Percentiles rank a stretch among this genome's conserved stretches.
Conservation (phyloP, 345 rosid species). For the Citrus reticulata region DNA sequence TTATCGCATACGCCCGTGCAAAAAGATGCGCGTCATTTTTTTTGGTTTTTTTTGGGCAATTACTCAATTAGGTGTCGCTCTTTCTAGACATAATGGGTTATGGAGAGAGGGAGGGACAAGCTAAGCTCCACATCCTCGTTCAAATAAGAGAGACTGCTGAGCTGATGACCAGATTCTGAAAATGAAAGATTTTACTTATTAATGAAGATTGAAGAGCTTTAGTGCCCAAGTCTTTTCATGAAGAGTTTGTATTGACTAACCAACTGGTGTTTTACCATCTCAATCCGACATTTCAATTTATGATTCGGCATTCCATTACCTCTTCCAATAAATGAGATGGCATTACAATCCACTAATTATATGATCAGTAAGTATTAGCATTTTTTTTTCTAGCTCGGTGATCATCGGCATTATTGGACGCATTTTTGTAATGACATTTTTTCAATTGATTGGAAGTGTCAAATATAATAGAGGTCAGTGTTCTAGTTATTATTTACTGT, state of each 20-base stretch:
- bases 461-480: background rate
- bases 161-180: constrained; percentile 21
- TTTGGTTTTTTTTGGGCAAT: background rate
- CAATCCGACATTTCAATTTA: background rate
- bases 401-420: background rate
- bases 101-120: too few relatives aligned
- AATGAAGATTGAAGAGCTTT: background rate
- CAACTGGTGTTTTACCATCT: constrained; percentile 12
- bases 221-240: constrained; percentile 13
- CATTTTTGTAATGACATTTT: background rate
- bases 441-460: background rate
- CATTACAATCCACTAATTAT: background rate
- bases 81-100: too few relatives aligned
- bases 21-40: too few relatives aligned
- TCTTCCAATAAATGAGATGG: background rate
- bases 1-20: too few relatives aligned
- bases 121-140: background rate
- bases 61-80: too few relatives aligned
- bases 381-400: background rate
- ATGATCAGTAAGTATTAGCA: too few relatives aligned
- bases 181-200: background rate
- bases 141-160: background rate
- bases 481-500: background rate
- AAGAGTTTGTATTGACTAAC: constrained; percentile 32
- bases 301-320: constrained; percentile 12